Percentiles rank a stretch among this genome's conserved stretches.
Evolutionary conservation across 306 rosid genomes (phyloP).

Genomic region (Sesbania bispinosa): DNA sequence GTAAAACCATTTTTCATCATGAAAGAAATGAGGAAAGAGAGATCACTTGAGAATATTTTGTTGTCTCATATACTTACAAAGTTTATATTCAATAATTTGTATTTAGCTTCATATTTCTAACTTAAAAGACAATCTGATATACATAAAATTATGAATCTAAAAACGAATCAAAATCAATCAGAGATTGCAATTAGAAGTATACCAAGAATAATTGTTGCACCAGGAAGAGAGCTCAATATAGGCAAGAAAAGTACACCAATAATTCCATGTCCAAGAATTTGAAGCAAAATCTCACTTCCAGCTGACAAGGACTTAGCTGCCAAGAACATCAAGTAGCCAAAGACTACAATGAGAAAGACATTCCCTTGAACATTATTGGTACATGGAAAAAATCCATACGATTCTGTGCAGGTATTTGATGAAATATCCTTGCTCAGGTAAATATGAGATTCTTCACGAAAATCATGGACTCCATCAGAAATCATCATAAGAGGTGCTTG

Average conservation of each 20-base stretch:
- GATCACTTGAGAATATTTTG: no score
- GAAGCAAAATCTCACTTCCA: slow-evolving; percentile 51
- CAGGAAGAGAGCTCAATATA: slow-evolving; percentile 45
- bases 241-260: slow-evolving; percentile 48
- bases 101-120: not conserved
- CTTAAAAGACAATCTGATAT: no score
- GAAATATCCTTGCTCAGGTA: not conserved
- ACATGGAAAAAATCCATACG: slow-evolving; percentile 52
- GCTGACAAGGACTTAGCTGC: slow-evolving; percentile 40
- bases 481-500: not conserved
- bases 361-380: slow-evolving; percentile 35
- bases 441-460: not conserved
- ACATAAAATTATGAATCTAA: no score
- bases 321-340: slow-evolving; percentile 48
- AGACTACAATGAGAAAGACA: slow-evolving; percentile 39
- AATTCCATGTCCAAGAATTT: slow-evolving; percentile 50
- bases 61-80: not conserved
- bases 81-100: not conserved
- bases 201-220: slow-evolving; percentile 50
- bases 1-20: not conserved
- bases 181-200: not conserved
- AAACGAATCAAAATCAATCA: no score
- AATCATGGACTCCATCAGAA: slow-evolving; percentile 28
- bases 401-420: slow-evolving; percentile 30
- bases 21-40: not conserved